A percentile compares a stretch with the other conserved stretches of the same genome.
Evolutionary conservation across 352 stramenopile genomes (phyloP).

Genomic region (Phytophthora crassamura): DNA sequence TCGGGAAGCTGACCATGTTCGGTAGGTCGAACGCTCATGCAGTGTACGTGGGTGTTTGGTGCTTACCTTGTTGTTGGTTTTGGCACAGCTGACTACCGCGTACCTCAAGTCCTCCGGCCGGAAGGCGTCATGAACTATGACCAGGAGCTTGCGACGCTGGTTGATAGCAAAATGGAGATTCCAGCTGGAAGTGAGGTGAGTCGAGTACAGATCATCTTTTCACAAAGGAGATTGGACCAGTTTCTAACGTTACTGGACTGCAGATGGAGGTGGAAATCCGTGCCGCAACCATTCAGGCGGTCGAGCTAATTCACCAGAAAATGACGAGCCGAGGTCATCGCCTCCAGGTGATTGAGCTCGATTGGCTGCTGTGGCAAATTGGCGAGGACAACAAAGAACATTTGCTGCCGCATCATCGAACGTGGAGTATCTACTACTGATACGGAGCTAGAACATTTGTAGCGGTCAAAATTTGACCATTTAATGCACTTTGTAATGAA

Average conservation of each 20-base stretch:
- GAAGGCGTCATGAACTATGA: constrained; percentile 80
- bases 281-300: constrained; percentile 83
- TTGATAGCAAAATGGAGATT: constrained; percentile 69
- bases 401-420: constrained; percentile 84
- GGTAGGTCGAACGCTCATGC: constrained; percentile 32
- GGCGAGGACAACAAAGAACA: constrained; percentile 81
- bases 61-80: background rate
- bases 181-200: constrained; percentile 66
- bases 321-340: constrained; percentile 41
- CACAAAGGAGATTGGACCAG: background rate
- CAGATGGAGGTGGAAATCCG: constrained; percentile 88
- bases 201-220: background rate
- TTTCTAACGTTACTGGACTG: background rate
- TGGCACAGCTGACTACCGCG: constrained; percentile 82
- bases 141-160: constrained; percentile 43
- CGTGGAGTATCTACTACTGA: constrained; percentile 88
- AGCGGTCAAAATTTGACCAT: too few species aligned
- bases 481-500: too few species aligned
- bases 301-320: constrained; percentile 69
- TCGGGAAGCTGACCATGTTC: constrained; percentile 91
- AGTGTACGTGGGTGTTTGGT: background rate
- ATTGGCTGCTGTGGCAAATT: constrained; percentile 91
- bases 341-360: constrained; percentile 82
- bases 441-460: background rate
- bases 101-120: constrained; percentile 80